Evolutionary conservation across 768 basidiomycete species (phyloP), one percentile per base, ranked within the genome.

Genomic region (Filobasidium floriforme): DNA sequence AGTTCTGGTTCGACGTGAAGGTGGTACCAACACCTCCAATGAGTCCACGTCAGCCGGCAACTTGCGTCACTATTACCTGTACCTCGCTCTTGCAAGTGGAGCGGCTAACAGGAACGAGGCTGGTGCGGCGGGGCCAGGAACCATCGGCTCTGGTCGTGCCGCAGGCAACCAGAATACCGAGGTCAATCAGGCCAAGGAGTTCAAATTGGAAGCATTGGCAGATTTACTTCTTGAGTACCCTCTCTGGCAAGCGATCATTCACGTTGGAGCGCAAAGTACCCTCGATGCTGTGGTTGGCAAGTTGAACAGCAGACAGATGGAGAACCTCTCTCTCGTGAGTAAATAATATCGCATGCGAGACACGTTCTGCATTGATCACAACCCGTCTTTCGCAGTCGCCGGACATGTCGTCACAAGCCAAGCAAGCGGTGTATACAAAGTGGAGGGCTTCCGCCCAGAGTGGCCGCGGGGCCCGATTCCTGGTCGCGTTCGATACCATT

Each of bases 11-110:
- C 85, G 96, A 61, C 84, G 94, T 18, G 80, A 81, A 61, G 78
- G 79, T 24, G 75, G 76, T 18, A 71, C 69, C 46, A 77, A 76
- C 60, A 70, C 72, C 0, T 22, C 60, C 18, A 72, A 73, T 61
- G 75, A 79, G 63, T 74, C 76, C 15, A 73, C 76, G 1, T 72
- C 72, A 10, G 75, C 76, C 29, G 73, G 75, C 28, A 73, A 76
- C 24, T 81, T 98, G 41, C 88, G 93, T 63, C 94, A 98, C 74
- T 97, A 89, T 79, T 99, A 98, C 80, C 84, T 98, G 44, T 99
- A 96, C 76, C 84, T 97, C 29, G 90, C 94, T 1, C 92, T 97
- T 77, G 93, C 92, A 1, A 90, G 75, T 3, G 75, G 76, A 1
- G 72, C 92, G 14, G 88, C 89, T 22, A 72, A 76, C 12, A 86